Percentiles rank a stretch among this genome's conserved stretches.
Evolutionary conservation across 2,329 filamentous ascomycete species (phyloP).

Genomic region (Blastomyces percursus): DNA sequence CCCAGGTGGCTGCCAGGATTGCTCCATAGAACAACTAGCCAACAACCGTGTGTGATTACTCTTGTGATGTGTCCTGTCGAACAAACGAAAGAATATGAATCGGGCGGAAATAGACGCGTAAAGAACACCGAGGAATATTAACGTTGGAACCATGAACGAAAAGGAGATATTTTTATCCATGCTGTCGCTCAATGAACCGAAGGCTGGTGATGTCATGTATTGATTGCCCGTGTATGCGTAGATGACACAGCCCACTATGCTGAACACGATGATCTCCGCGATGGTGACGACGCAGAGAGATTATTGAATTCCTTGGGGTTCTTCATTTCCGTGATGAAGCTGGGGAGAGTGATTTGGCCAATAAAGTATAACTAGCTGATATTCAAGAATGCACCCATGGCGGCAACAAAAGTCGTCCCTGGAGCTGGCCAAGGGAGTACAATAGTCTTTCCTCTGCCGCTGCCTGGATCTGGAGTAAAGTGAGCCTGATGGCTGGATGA

Average conservation of each 20-base stretch:
- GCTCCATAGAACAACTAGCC: slow-evolving; percentile 71
- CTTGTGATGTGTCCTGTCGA: slow-evolving; percentile 69
- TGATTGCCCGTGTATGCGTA: slow-evolving; percentile 84
- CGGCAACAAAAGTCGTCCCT: slow-evolving; percentile 68
- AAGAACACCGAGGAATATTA: slow-evolving; percentile 82
- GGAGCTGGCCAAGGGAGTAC: slow-evolving; percentile 57
- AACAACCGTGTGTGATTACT: slow-evolving; percentile 64
- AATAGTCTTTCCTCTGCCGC: slow-evolving; percentile 48
- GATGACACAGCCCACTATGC: slow-evolving; percentile 65
- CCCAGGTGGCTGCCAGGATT: slow-evolving; percentile 62
- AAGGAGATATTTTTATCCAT: slow-evolving; percentile 80
- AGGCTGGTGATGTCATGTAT: slow-evolving; percentile 79
- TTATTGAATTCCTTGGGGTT: slow-evolving; percentile 71
- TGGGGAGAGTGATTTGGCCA: slow-evolving; percentile 84
- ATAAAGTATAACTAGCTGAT: slow-evolving; percentile 96
- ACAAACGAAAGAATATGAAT: slow-evolving; percentile 85
- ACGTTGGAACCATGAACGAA: slow-evolving; percentile 89
- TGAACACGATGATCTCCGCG: slow-evolving; percentile 76
- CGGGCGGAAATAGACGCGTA: slow-evolving; percentile 84
- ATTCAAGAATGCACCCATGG: slow-evolving; percentile 83
- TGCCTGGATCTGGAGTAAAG: slow-evolving; percentile 44
- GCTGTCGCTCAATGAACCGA: slow-evolving; percentile 65
- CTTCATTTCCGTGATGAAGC: slow-evolving; percentile 92
- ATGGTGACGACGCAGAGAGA: slow-evolving; percentile 85
- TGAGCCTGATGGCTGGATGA: slow-evolving; percentile 61